phyloP scores from a whole-genome alignment of 1,284 basidiomycete species.

The Pholiota adiposa region DNA sequence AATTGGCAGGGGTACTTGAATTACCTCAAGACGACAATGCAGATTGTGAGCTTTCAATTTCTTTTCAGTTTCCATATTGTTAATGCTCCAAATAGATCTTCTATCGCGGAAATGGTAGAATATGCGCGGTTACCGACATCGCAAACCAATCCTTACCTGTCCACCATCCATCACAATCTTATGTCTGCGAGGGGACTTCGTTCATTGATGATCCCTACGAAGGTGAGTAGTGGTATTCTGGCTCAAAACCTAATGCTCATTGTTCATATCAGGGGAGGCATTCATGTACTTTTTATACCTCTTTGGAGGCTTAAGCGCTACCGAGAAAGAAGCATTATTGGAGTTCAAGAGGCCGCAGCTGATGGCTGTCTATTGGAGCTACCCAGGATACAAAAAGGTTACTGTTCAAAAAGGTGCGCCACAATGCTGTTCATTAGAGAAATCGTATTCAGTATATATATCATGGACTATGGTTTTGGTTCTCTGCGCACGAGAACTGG shows the following conservation, averaged over 20 bases:
- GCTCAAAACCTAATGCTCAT: too few relatives aligned
- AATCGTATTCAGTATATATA: too few relatives aligned
- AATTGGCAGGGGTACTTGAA: slow-evolving; percentile 23
- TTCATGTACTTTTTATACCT: too few relatives aligned
- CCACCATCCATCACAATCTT: slow-evolving; percentile 21
- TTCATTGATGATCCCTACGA: too few relatives aligned
- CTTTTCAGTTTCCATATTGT: background rate
- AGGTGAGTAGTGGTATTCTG: too few relatives aligned
- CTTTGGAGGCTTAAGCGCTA: too few relatives aligned
- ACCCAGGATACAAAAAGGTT: slow-evolving; percentile 16
- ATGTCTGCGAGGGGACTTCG: slow-evolving; percentile 25
- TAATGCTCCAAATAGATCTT: slow-evolving; percentile 17
- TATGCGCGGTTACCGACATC: slow-evolving; percentile 24
- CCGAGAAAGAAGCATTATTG: slow-evolving; percentile 20
- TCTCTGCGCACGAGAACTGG: slow-evolving; percentile 28
- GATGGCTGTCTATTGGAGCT: slow-evolving; percentile 20
- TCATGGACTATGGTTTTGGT: too few relatives aligned
- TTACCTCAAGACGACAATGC: slow-evolving; percentile 23
- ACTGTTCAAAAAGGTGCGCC: slow-evolving; percentile 25
- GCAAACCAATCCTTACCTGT: slow-evolving; percentile 23
- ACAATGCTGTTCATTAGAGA: too few relatives aligned
- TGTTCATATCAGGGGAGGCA: too few relatives aligned
- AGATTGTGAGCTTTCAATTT: slow-evolving; percentile 7
- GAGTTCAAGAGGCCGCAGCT: slow-evolving; percentile 25
- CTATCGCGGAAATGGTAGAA: slow-evolving; percentile 22